phyloP scores from a whole-genome alignment of 1,284 basidiomycete species.

The Grifola frondosa region DNA sequence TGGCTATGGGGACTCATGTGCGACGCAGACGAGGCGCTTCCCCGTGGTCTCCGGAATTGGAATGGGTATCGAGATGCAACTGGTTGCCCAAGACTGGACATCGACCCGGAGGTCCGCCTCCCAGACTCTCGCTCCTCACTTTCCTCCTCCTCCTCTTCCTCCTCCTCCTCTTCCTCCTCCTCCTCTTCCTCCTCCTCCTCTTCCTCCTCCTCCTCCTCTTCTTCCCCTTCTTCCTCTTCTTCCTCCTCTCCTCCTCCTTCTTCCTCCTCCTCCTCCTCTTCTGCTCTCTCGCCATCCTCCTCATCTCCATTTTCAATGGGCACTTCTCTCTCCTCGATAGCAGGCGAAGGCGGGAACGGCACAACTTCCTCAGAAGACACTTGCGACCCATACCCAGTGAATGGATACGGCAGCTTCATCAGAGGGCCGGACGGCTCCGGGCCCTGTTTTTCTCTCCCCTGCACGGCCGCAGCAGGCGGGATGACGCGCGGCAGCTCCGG shows the following conservation, averaged over 20 bases:
- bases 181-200: conserved; percentile 44
- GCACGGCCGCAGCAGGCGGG: conserved; percentile 27
- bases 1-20: conserved; percentile 35
- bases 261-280: conserved; percentile 26
- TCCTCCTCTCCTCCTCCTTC: conserved; percentile 24
- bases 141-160: conserved; percentile 41
- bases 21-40: conserved; percentile 42
- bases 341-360: conserved; percentile 69
- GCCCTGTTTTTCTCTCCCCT: conserved; percentile 25
- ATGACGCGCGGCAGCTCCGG: conserved; percentile 43
- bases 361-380: conserved; percentile 59
- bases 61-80: conserved; percentile 69
- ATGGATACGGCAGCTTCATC: conserved; percentile 57
- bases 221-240: conserved; percentile 26
- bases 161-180: conserved; percentile 37
- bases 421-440: conserved; percentile 28
- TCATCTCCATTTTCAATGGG: conserved; percentile 35
- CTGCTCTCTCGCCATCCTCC: conserved; percentile 26
- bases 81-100: conserved; percentile 79
- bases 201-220: conserved; percentile 31
- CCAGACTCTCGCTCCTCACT: conserved; percentile 49
- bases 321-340: conserved; percentile 25
- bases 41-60: conserved; percentile 54
- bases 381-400: conserved; percentile 53
- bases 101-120: conserved; percentile 66